phyloP scores from a whole-genome alignment of 2,329 filamentous ascomycete genomes.

The Alternaria brassicae region DNA sequence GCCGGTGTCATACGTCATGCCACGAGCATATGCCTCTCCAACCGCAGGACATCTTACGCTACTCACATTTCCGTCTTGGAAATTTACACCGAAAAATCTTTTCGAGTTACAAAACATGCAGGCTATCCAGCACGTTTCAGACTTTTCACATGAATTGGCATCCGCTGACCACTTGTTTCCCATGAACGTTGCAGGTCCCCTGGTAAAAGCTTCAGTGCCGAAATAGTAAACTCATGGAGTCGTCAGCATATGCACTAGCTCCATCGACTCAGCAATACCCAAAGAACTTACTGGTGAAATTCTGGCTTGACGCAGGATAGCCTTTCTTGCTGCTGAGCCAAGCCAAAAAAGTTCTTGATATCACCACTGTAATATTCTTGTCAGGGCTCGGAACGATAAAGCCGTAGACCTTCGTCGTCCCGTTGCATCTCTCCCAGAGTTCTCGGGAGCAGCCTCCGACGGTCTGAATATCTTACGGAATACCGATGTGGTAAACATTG shows the following conservation, averaged over 20 bases:
- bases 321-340: not conserved
- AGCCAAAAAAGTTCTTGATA: not conserved
- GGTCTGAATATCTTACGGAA: too few species aligned
- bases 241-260: not conserved
- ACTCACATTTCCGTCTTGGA: not conserved
- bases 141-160: not conserved
- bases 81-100: not conserved
- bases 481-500: too few species aligned
- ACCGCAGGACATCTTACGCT: not conserved
- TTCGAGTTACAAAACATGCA: not conserved
- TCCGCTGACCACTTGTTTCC: not conserved
- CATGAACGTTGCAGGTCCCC: not conserved
- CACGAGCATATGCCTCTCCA: not conserved
- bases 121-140: not conserved
- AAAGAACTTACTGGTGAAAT: not conserved
- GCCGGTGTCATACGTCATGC: not conserved
- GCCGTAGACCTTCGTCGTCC: not conserved
- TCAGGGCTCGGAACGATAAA: not conserved
- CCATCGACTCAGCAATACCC: not conserved
- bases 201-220: not conserved
- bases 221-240: not conserved
- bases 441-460: too few species aligned
- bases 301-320: not conserved
- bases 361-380: not conserved
- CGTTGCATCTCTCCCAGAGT: too few species aligned